Evolutionary conservation across 1,284 basidiomycete species (phyloP).

Genomic region (Somion occarium): DNA sequence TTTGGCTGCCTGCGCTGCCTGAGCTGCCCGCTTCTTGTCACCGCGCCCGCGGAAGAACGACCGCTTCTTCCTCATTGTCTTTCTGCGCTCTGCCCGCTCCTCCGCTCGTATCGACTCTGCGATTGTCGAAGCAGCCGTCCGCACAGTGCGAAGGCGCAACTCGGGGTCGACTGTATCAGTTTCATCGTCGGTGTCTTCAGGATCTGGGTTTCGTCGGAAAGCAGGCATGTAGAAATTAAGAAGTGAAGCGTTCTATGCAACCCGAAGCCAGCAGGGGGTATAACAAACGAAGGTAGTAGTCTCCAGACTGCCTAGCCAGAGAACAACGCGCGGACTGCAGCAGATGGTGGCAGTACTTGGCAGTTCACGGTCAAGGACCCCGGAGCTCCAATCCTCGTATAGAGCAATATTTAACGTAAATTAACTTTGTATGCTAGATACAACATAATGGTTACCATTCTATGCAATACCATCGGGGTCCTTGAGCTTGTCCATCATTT

Average conservation of each 20-base stretch:
- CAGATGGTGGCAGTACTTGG: not conserved
- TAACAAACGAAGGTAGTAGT: conserved; percentile 1
- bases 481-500: no score
- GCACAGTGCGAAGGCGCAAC: conserved; percentile 80
- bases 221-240: conserved; percentile 14
- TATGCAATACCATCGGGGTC: no score
- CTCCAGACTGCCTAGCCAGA: conserved; percentile 3
- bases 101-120: conserved; percentile 82
- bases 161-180: conserved; percentile 74
- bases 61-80: conserved; percentile 51
- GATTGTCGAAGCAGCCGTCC: conserved; percentile 85
- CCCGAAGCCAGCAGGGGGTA: conserved; percentile 25
- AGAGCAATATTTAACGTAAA: no score
- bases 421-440: no score
- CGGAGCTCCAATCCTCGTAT: no score
- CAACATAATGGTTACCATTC: no score
- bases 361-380: no score
- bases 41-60: conserved; percentile 52
- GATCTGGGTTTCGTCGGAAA: conserved; percentile 27
- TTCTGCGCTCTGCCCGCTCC: conserved; percentile 61
- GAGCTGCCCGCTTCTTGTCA: conserved; percentile 39
- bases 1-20: conserved; percentile 24
- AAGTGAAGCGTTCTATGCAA: conserved; percentile 5
- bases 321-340: not conserved
- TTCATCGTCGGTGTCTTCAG: conserved; percentile 51